Evolutionary conservation across 768 basidiomycete species (phyloP).

Genomic region (Antrodiella citrinella): DNA sequence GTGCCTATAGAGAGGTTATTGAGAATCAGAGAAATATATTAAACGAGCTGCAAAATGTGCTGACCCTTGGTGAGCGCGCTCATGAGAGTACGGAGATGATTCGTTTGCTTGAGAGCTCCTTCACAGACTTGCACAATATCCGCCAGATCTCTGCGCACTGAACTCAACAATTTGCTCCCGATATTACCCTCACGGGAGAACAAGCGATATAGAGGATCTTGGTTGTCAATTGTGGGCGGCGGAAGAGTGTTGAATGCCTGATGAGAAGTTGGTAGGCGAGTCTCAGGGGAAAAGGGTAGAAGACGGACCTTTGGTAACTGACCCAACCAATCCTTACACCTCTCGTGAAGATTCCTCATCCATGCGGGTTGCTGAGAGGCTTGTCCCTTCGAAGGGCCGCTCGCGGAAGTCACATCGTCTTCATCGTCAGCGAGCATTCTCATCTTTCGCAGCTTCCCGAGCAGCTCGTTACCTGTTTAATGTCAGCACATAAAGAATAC

Average conservation of each 20-base stretch:
- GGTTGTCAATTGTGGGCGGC: slow-evolving; percentile 59
- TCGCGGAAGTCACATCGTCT: slow-evolving; percentile 36
- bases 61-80: slow-evolving; percentile 83
- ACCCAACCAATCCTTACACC: slow-evolving; percentile 78
- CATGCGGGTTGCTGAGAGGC: slow-evolving; percentile 81
- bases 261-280: not conserved
- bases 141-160: slow-evolving; percentile 72
- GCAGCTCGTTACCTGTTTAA: slow-evolving; percentile 62
- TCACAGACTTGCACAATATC: slow-evolving; percentile 80
- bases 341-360: slow-evolving; percentile 83
- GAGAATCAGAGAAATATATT: not conserved
- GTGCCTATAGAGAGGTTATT: slow-evolving; percentile 44
- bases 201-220: slow-evolving; percentile 82
- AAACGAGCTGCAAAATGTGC: slow-evolving; percentile 7
- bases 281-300: slow-evolving; percentile 9
- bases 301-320: slow-evolving; percentile 63
- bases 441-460: slow-evolving; percentile 90
- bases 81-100: slow-evolving; percentile 89
- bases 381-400: slow-evolving; percentile 55
- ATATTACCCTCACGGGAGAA: slow-evolving; percentile 84
- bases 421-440: slow-evolving; percentile 82
- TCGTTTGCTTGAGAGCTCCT: slow-evolving; percentile 90
- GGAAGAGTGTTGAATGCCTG: slow-evolving; percentile 59
- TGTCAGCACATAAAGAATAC: not conserved
- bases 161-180: slow-evolving; percentile 68